Base-by-base conservation (phyloP, 2,329 filamentous ascomycete species). In the Claviceps sp. region DNA sequence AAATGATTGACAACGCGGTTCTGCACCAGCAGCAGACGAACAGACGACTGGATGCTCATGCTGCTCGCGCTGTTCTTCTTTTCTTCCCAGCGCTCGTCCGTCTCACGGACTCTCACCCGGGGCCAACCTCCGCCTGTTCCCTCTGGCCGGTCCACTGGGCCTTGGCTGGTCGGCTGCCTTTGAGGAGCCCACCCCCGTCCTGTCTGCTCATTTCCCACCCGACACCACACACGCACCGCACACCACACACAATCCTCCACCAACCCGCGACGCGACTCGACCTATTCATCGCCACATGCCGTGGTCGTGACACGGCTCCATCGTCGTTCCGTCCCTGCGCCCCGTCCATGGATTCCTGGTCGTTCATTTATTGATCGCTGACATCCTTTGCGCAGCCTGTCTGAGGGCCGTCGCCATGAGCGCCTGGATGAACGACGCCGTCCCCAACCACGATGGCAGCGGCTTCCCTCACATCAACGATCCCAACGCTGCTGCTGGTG, bases 381-480 rank as follows among this genome's bases (percentile, higher is more conserved):
- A 77, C 72, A 62, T 66, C 63, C 64, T 61, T 60, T 64, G 61
- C 61, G 62, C 62, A 70, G 68, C 63, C 67, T 67, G 73, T 71
- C 65, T 63, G 67, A n/a, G n/a, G 66, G 61, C 66, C 66, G 66
- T 71, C 66, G 77, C 77, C 73, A 83, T 84, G 80, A 83, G 77
- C 74, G 78, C 79, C 72, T 84, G 80, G 81, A 82, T 83, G 75
- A 84, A 83, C 70, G 80, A 85, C 68, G 73, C 80, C 70, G 75
- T 81, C 71, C 77, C 78, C 62, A 84, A 81, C 69, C 79, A 83
- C 70, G 82, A 83, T 82, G 79, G 79, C 74, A 80, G 79, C 72
- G 76, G 77, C 71, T 83, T 82, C 67, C 73, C 77, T 60, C 79
- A 81, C 64, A 76, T 82, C 69, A 78, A 74, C 66, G 79, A 84